phyloP scores from a whole-genome alignment of 345 rosid genomes.

The Excoecaria agallocha region DNA sequence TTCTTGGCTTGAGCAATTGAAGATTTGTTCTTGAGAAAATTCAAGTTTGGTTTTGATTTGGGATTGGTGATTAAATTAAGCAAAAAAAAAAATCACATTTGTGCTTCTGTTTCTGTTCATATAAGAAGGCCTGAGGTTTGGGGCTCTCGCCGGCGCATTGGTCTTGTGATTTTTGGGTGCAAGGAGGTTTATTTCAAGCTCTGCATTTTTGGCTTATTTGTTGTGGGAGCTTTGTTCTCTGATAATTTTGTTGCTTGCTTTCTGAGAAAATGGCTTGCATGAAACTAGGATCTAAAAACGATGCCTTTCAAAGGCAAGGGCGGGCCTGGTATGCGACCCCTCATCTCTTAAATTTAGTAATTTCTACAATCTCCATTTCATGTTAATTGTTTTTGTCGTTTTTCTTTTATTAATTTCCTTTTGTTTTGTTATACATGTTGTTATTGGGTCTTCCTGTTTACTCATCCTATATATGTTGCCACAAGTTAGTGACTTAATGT shows the following conservation, averaged over 20 bases:
- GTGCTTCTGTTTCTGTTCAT: slow-evolving; percentile 17
- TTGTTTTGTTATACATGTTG: not conserved
- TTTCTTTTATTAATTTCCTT: not conserved
- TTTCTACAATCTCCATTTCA: not conserved
- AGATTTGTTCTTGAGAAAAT: not conserved
- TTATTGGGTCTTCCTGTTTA: not conserved
- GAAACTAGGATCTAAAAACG: slow-evolving; percentile 91
- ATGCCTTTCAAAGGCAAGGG: slow-evolving; percentile 91
- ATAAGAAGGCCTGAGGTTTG: not conserved
- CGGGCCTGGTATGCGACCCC: slow-evolving; percentile 77
- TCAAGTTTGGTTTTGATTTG: not conserved
- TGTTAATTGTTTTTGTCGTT: slow-evolving; percentile 6
- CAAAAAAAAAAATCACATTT: not conserved
- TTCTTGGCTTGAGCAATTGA: slow-evolving; percentile 10
- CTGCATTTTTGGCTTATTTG: not conserved
- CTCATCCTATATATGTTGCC: slow-evolving; percentile 2
- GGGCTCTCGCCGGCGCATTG: not conserved
- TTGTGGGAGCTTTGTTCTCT: slow-evolving; percentile 1
- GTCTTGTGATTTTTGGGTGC: not conserved
- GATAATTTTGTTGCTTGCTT: slow-evolving; percentile 9
- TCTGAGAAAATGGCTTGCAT: slow-evolving; percentile 68
- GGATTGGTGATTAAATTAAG: slow-evolving; percentile 1
- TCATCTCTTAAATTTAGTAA: not conserved
- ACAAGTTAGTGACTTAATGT: not conserved
- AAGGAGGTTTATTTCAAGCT: not conserved